Evolutionary conservation across 2,329 filamentous ascomycete species (phyloP).

Genomic region (Hypoxylon sp.): DNA sequence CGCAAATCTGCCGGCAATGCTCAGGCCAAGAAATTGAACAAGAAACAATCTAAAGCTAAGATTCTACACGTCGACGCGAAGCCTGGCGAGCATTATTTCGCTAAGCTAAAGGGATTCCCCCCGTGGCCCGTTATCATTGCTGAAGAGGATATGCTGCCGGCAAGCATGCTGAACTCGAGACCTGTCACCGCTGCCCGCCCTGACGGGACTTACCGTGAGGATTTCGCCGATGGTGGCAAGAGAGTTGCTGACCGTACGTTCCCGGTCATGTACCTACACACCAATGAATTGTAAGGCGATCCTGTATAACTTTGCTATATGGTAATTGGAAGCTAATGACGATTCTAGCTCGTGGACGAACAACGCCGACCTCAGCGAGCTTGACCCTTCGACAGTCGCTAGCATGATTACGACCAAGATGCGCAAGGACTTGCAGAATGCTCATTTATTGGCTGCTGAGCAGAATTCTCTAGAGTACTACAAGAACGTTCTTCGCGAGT

Average conservation of each 20-base stretch:
- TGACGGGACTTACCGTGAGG: constrained; percentile 89
- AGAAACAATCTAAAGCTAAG: constrained; percentile 84
- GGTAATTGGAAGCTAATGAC: constrained; percentile 31
- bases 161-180: constrained; percentile 79
- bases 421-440: constrained; percentile 82
- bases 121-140: constrained; percentile 95
- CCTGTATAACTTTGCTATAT: constrained; percentile 19
- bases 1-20: constrained; percentile 81
- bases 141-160: constrained; percentile 93
- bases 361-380: constrained; percentile 84
- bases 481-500: constrained; percentile 82
- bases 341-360: constrained; percentile 85
- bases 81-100: constrained; percentile 92
- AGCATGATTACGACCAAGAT: constrained; percentile 81
- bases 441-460: constrained; percentile 85
- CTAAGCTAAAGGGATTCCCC: constrained; percentile 94
- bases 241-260: constrained; percentile 88
- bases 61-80: constrained; percentile 82
- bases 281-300: constrained; percentile 93
- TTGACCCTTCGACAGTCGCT: constrained; percentile 80
- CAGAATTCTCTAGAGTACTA: constrained; percentile 84
- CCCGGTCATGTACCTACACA: constrained; percentile 93
- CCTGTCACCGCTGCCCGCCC: constrained; percentile 85
- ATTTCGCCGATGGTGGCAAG: constrained; percentile 90
- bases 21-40: constrained; percentile 85